Evolutionary conservation across 2,329 filamentous ascomycete species (phyloP).

Genomic region (Colletotrichum sp.): DNA sequence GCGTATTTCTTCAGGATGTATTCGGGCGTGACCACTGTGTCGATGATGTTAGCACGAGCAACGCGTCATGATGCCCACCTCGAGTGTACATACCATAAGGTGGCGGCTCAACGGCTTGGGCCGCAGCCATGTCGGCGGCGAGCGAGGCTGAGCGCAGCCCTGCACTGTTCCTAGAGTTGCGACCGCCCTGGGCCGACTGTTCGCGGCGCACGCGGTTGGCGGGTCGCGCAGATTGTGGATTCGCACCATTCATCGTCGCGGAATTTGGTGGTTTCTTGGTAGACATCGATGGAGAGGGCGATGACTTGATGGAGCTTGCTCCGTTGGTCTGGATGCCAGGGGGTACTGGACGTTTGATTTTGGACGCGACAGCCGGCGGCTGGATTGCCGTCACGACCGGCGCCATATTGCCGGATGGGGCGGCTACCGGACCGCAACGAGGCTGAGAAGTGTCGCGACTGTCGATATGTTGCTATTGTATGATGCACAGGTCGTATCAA

Average conservation of each 20-base stretch:
- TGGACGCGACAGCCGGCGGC: constrained; percentile 50
- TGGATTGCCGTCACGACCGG: constrained; percentile 56
- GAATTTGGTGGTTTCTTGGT: constrained; percentile 57
- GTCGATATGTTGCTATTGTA: not conserved
- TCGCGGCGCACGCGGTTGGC: constrained; percentile 67
- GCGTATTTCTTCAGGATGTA: constrained; percentile 86
- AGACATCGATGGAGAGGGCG: constrained; percentile 63
- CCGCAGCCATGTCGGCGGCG: constrained; percentile 43
- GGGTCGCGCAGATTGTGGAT: constrained; percentile 46
- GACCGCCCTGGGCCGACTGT: constrained; percentile 47
- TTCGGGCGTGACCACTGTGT: constrained; percentile 70
- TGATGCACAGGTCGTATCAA: not conserved
- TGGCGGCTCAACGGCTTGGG: constrained; percentile 47
- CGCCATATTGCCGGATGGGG: constrained; percentile 48
- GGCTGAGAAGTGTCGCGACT: not conserved
- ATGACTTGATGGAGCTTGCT: constrained; percentile 60
- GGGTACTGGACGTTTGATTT: constrained; percentile 72
- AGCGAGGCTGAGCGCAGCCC: constrained; percentile 55
- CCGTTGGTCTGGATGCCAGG: constrained; percentile 72
- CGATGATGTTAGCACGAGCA: constrained; percentile 17
- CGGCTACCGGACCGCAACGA: constrained; percentile 8
- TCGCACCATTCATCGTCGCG: constrained; percentile 45
- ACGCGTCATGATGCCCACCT: not conserved
- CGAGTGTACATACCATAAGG: constrained; percentile 54
- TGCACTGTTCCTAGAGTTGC: constrained; percentile 56